A percentile compares a stretch with the other conserved stretches of the same genome.
Evolutionary conservation across 2,329 filamentous ascomycete genomes (phyloP).

Genomic region (Fusarium drepaniforme): DNA sequence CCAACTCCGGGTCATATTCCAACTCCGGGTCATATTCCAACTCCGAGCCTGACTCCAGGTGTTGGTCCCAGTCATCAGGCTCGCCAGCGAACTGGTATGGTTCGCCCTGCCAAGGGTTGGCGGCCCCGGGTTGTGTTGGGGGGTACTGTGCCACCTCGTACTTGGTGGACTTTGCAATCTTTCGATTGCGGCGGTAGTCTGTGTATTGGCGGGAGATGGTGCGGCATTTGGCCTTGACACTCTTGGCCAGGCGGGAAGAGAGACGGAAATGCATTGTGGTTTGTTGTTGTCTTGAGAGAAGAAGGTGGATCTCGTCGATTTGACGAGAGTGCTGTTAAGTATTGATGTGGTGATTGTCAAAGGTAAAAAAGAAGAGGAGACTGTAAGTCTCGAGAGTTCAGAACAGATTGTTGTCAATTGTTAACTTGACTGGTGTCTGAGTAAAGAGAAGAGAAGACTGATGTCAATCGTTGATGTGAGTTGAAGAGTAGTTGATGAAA

Average conservation of each 20-base stretch:
- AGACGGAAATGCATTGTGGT: not conserved
- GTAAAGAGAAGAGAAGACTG: not conserved
- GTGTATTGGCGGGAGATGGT: not conserved
- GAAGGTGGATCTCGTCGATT: not conserved
- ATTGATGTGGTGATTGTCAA: not conserved
- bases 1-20: not conserved
- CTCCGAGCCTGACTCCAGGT: not conserved
- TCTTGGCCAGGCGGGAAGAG: not conserved
- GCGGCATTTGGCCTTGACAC: not conserved
- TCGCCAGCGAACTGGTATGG: not conserved
- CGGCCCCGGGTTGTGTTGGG: not conserved
- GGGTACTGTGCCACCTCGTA: not conserved
- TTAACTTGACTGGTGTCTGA: not conserved
- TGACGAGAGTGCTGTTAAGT: not conserved
- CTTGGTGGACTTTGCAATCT: not conserved
- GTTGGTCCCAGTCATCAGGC: not conserved
- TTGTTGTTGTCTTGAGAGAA: not conserved
- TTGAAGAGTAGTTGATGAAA: not conserved
- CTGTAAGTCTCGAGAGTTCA: not conserved
- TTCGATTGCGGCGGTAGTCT: not conserved
- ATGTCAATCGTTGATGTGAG: not conserved
- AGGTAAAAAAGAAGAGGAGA: not conserved
- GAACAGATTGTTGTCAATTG: not conserved
- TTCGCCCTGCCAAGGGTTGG: not conserved
- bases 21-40: not conserved